Conservation (phyloP, 2,329 filamentous ascomycete species). For the Chaetomiaceae sp. region DNA sequence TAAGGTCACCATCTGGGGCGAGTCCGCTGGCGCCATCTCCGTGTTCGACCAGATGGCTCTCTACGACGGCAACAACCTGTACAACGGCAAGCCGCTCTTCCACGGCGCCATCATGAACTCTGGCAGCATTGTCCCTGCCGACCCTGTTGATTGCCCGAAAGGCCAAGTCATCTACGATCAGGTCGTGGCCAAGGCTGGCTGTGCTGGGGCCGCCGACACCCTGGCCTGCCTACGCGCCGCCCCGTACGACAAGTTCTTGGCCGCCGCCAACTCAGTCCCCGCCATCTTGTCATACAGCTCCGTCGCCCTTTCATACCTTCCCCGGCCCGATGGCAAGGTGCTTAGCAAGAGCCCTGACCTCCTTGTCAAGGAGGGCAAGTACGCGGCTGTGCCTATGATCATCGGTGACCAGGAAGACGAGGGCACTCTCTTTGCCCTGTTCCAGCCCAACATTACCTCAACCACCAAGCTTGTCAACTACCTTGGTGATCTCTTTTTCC, state of each 20-base stretch:
- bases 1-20: constrained; percentile 78
- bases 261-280: constrained; percentile 66
- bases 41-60: constrained; percentile 72
- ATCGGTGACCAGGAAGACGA: constrained; percentile 77
- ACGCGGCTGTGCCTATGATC: constrained; percentile 46
- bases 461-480: constrained; percentile 57
- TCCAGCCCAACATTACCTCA: constrained; percentile 63
- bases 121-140: constrained; percentile 57
- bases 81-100: constrained; percentile 72
- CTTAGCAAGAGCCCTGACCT: constrained; percentile 60
- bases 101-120: constrained; percentile 74
- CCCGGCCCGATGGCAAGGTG: constrained; percentile 63
- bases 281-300: constrained; percentile 62
- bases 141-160: constrained; percentile 60
- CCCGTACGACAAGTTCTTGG: constrained; percentile 55
- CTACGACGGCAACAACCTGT: constrained; percentile 66
- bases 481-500: constrained; percentile 56
- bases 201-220: constrained; percentile 50
- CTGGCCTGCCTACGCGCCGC: constrained; percentile 61
- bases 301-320: constrained; percentile 67
- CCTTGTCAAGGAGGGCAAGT: constrained; percentile 46
- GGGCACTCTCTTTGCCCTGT: constrained; percentile 68
- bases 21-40: constrained; percentile 67
- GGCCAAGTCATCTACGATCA: constrained; percentile 60
- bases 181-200: constrained; percentile 58